Evolutionary conservation across 2,329 filamentous ascomycete species (phyloP).

Genomic region (Aureobasidium sp.): DNA sequence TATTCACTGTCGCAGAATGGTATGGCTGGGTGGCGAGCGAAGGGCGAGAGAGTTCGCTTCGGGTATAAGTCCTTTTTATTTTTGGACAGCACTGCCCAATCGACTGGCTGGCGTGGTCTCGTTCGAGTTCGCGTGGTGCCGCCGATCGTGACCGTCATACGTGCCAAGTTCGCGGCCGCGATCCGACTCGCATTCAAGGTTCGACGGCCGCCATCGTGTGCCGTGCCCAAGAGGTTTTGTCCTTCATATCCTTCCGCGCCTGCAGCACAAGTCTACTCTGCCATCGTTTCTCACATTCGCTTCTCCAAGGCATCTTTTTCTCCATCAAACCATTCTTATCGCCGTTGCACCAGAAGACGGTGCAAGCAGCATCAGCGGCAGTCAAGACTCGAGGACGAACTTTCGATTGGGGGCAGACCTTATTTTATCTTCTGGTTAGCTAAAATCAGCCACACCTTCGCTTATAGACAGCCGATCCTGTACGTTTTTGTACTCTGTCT

Average conservation of each 20-base stretch:
- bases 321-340: not conserved
- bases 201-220: conserved; percentile 9
- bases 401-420: not conserved
- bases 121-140: not conserved
- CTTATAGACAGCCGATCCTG: conserved; percentile 13
- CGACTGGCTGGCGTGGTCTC: not conserved
- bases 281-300: conserved; percentile 5
- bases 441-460: conserved; percentile 9
- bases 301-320: not conserved
- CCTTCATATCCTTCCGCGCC: conserved; percentile 1
- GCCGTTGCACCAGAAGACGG: not conserved
- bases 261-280: not conserved
- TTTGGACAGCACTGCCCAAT: conserved; percentile 10
- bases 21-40: conserved; percentile 4
- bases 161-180: conserved; percentile 6
- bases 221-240: conserved; percentile 5
- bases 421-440: not conserved
- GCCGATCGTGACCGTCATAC: conserved; percentile 11
- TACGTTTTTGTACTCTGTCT: conserved; percentile 12
- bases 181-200: conserved; percentile 9
- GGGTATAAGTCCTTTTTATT: not conserved
- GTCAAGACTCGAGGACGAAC: not conserved
- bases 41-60: not conserved
- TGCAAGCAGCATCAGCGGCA: not conserved
- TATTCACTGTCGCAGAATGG: not conserved